Evolutionary conservation across 192 early-diverging fungal species (phyloP), one percentile per base, ranked within the genome.

Genomic region (Piromyces sp.): DNA sequence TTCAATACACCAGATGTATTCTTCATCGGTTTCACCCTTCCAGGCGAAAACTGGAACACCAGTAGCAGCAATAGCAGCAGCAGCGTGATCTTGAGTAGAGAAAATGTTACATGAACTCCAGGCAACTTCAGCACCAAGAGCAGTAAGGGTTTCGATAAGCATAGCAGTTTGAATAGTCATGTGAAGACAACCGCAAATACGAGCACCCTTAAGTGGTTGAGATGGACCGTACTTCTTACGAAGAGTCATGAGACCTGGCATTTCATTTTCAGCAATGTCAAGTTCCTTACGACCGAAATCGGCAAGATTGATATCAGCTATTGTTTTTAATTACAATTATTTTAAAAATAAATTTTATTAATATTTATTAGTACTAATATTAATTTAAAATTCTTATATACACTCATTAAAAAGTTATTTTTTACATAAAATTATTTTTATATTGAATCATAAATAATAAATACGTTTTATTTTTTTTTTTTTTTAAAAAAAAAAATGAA

Each of bases 11-110:
- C 97, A 99, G 84, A 93, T 84, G 93, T 97, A 97, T 92, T 99
- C 97, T 89, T 99, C 96, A 88, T 97, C 97, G 85, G 96, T 97
- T 92, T 99, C 96, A 84, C 97, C 96, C 93, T 99, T 99, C 97
- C 97, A 97, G 87, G 96, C 96, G 83, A 92, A 99, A 85, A 98
- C 97, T 81, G 97, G 96, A 84, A 97, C 93, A 83, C 95, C 95
- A 84, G 96, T 92, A 84, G 92, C 95, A 83, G 97, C 97, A 84
- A 98, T 98, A 86, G 96, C 97, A 83, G 97, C 95, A 78, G 97
- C 97, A 81, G 97, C 97, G 86, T 98, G 97, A 89, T 98, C 96
- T 89, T 98, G 97, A 82, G 97, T 99, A 80, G 96, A 97, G 94
- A 99, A 97, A 87, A 95, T 94, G 93, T 94, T 94, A 90, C 94